Evolutionary conservation across 768 basidiomycete genomes (phyloP), one percentile per base, ranked within the genome.

Genomic region (Boletus fagicola): DNA sequence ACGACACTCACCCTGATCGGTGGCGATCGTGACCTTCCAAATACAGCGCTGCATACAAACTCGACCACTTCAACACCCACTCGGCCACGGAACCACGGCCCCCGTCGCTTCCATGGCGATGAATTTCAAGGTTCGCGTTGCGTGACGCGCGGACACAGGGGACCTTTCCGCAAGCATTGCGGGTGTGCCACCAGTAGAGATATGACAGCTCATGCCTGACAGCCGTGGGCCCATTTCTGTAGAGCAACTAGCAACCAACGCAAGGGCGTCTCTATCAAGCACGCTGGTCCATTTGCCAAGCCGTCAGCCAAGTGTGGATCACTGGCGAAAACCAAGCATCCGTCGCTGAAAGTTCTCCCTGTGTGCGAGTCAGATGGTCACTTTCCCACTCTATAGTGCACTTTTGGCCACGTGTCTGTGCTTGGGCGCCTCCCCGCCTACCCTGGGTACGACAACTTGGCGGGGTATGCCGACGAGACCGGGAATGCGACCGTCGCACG

Each of bases 401-500:
- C 18, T 22, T 22, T 20, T 22, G 5, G 24, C 54, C 59, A 60
- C 58, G 59, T 61, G 59, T 28, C 33, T 30, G 30, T 47, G 39
- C 50, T 31, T 16, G 20, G 8, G n/a, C 20, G 56, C 50, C n/a
- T 49, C 49, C 52, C 51, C 44, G 20, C 22, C 22, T 22, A 31
- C 40, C 28, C 56, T 63, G 45, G 28, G 42, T 56, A 54, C 60
- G 28, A 12, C 47, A 22, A 1, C 20, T 28, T 26, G 8, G 36
- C 50, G 39, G 56, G 36, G 50, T 57, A 49, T 26, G 36, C 62
- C 65, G 66, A 46, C 51, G 2, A 50, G 45, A 42, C 36, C 66
- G 65, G 66, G 49, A 26, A 5, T 66, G 53, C 65, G 66, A 62
- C 24, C 5, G 15, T 66, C 66, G 66, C 65, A 58, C 55, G 39